These are phyloP conservation scores for Macrolepiota fuliginosa DNA, from an alignment of 768 basidiomycete genomes.

Conservation along the genomic window DNA sequence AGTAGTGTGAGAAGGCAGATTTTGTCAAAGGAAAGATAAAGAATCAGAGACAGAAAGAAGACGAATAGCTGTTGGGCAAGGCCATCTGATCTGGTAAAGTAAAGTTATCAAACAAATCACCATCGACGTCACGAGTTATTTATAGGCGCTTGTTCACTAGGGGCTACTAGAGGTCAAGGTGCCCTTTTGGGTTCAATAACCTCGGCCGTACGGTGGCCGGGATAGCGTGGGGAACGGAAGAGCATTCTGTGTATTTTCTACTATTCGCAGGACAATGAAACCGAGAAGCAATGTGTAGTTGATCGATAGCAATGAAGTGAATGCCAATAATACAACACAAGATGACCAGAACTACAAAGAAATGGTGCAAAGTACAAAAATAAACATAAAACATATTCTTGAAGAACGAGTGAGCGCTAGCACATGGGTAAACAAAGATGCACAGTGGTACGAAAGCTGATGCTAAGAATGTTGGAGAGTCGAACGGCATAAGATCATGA, in stretches of 20 bases:
- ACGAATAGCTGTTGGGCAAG: neutral
- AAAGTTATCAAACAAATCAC: neutral
- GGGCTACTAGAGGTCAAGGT: too few relatives aligned
- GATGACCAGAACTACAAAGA: neutral
- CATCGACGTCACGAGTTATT: neutral
- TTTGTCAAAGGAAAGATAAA: neutral
- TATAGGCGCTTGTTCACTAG: neutral
- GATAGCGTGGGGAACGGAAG: neutral
- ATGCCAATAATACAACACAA: neutral
- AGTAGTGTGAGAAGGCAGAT: neutral
- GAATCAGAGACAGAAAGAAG: neutral
- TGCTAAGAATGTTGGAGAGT: neutral
- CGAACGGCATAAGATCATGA: neutral
- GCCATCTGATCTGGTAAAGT: neutral
- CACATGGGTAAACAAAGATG: neutral
- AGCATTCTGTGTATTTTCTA: neutral
- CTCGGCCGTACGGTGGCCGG: too few relatives aligned
- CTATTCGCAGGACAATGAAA: neutral
- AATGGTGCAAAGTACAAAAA: neutral
- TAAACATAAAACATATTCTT: neutral
- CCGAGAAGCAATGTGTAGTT: neutral
- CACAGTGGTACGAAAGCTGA: neutral
- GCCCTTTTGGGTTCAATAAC: too few relatives aligned
- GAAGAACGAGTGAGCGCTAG: neutral
- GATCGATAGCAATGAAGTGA: neutral